A percentile compares a stretch with the other conserved stretches of the same genome.
Evolutionary conservation across 2,329 filamentous ascomycete genomes (phyloP).

Genomic region (Talaromyces sp.): DNA sequence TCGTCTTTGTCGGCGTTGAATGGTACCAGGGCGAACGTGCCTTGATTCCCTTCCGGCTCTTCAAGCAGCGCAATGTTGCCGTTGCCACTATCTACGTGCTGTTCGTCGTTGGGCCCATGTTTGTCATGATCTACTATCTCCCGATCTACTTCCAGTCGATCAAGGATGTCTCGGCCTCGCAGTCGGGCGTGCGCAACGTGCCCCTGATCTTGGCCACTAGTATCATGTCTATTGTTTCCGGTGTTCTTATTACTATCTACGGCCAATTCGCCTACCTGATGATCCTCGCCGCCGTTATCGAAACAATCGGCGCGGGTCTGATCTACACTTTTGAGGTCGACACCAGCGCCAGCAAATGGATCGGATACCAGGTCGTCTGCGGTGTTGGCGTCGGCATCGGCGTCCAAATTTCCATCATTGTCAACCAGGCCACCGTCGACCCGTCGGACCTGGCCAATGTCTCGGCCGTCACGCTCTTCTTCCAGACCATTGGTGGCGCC

Average conservation of each 20-base stretch:
- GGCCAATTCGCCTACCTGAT: conserved; percentile 27
- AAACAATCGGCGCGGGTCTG: conserved; percentile 18
- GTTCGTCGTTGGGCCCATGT: conserved; percentile 31
- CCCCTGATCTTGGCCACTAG: conserved; percentile 34
- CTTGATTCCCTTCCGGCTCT: conserved; percentile 31
- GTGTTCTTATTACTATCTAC: conserved; percentile 21
- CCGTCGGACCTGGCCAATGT: conserved; percentile 18
- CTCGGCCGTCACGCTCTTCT: conserved; percentile 21
- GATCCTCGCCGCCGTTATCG: conserved; percentile 22
- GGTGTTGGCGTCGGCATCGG: conserved; percentile 18
- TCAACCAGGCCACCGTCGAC: conserved; percentile 18
- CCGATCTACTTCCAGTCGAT: conserved; percentile 37
- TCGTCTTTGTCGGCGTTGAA: conserved; percentile 18
- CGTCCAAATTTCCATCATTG: conserved; percentile 17
- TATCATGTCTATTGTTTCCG: conserved; percentile 24
- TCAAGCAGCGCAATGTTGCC: conserved; percentile 34
- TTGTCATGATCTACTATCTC: conserved; percentile 30
- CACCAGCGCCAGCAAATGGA: conserved; percentile 19
- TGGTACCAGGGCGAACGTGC: conserved; percentile 21
- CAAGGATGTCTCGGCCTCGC: conserved; percentile 24
- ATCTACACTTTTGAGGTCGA: conserved; percentile 28
- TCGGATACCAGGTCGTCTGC: conserved; percentile 21
- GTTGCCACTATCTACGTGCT: conserved; percentile 28
- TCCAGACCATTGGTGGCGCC: conserved; percentile 28
- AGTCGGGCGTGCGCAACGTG: conserved; percentile 38